Percentiles rank a stretch among this genome's conserved stretches.
These are phyloP conservation scores for Colletotrichum lupini DNA, from an alignment of 2,329 filamentous ascomycete species.

Conservation along the genomic window DNA sequence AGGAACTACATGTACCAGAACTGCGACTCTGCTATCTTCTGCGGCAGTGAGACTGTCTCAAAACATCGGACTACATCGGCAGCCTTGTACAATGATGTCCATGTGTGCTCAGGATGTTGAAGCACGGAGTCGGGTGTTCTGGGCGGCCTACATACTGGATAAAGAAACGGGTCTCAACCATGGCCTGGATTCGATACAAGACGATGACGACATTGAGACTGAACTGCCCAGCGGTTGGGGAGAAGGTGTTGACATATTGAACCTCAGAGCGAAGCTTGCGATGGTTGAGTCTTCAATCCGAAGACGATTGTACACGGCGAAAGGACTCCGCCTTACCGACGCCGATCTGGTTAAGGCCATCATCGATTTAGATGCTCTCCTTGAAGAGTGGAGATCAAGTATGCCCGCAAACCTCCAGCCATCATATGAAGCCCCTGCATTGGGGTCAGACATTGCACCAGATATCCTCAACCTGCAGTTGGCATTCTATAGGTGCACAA, in stretches of 20 bases:
- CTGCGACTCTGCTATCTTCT: slow-evolving; percentile 19
- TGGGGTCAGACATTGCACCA: not conserved
- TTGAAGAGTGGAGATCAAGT: slow-evolving; percentile 28
- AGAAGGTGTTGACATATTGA: slow-evolving; percentile 14
- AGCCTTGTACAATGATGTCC: slow-evolving; percentile 21
- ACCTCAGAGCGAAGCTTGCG: slow-evolving; percentile 30
- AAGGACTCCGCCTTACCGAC: slow-evolving; percentile 20
- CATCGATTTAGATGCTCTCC: slow-evolving; percentile 25
- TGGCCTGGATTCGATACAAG: slow-evolving; percentile 22
- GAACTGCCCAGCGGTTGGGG: slow-evolving; percentile 17
- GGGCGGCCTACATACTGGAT: slow-evolving; percentile 34
- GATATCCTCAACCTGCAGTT: slow-evolving; percentile 31
- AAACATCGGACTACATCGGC: slow-evolving; percentile 29
- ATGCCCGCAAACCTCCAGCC: slow-evolving; percentile 23
- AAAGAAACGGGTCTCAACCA: slow-evolving; percentile 28
- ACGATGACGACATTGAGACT: slow-evolving; percentile 29
- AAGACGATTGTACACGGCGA: slow-evolving; percentile 29
- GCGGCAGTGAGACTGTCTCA: slow-evolving; percentile 23
- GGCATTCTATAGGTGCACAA: slow-evolving; percentile 23
- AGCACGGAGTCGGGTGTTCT: slow-evolving; percentile 31
- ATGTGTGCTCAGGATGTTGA: slow-evolving; percentile 23
- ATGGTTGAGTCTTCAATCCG: slow-evolving; percentile 31
- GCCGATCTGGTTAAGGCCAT: slow-evolving; percentile 24
- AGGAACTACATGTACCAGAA: slow-evolving; percentile 23
- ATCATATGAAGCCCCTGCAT: slow-evolving; percentile 3